A percentile compares a stretch with the other conserved stretches of the same genome.
These are phyloP conservation scores for Polytrichum commune DNA, from an alignment of 225 moss, liverwort and hornwort species.

Conservation along the genomic window DNA sequence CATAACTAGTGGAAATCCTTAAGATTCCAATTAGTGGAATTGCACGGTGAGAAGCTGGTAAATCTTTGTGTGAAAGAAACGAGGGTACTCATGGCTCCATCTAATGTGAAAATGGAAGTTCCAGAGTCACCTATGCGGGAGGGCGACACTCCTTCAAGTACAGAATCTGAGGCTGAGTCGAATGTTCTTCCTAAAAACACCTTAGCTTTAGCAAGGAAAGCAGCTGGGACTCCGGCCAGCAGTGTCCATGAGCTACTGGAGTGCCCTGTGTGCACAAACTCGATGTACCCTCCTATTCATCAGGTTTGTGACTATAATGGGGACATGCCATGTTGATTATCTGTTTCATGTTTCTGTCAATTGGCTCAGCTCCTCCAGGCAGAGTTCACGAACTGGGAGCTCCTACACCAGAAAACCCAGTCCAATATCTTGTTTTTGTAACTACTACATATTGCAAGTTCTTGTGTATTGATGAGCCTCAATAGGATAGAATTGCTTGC, in stretches of 20 bases:
- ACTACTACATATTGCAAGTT: no score
- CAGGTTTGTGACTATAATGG: constrained; percentile 57
- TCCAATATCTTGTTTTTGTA: no score
- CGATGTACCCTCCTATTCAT: constrained; percentile 99
- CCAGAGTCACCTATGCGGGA: constrained; percentile 90
- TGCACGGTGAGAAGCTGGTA: no score
- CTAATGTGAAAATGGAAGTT: constrained; percentile 77
- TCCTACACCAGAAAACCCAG: no score
- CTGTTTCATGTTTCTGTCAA: neutral
- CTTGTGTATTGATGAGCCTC: no score
- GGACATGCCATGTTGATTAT: neutral
- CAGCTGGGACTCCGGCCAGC: constrained; percentile 77
- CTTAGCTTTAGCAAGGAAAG: constrained; percentile 67
- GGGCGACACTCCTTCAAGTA: constrained; percentile 88
- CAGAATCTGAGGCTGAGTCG: constrained; percentile 78
- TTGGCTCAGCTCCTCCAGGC: neutral
- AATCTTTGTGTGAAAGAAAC: neutral
- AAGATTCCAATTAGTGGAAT: no score
- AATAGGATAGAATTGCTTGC: no score
- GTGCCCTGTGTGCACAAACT: constrained; percentile 99
- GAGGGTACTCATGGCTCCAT: constrained; percentile 45
- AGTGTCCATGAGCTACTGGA: constrained; percentile 98
- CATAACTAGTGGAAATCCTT: no score
- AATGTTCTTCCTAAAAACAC: constrained; percentile 75
- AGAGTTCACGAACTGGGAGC: no score